These are phyloP conservation scores for Trifolium fragiferum DNA, from an alignment of 306 rosid species.

Conservation along the genomic window DNA sequence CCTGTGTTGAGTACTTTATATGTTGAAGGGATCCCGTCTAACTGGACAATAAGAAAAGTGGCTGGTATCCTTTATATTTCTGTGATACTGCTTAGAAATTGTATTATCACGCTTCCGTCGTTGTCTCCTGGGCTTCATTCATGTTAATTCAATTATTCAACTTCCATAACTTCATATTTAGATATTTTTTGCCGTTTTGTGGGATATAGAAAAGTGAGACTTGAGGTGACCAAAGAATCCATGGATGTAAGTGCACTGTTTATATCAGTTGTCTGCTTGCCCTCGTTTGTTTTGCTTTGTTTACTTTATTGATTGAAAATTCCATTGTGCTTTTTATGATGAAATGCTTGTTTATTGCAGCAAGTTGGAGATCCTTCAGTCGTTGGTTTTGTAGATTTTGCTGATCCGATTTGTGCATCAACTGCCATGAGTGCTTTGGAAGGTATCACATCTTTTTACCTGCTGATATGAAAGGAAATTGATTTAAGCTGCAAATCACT, in stretches of 20 bases:
- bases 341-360: constrained; percentile 54
- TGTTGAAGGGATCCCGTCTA: constrained; percentile 89
- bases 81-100: constrained; percentile 34
- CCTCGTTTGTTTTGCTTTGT: constrained; percentile 25
- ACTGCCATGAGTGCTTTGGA: constrained; percentile 87
- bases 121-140: constrained; percentile 29
- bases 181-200: constrained; percentile 94
- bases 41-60: constrained; percentile 81
- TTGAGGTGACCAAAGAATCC: constrained; percentile 76
- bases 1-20: constrained; percentile 83
- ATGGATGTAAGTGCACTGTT: constrained; percentile 62
- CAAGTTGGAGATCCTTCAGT: constrained; percentile 87
- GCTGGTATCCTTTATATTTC: constrained; percentile 75
- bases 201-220: constrained; percentile 89
- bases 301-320: constrained; percentile 28
- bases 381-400: constrained; percentile 89
- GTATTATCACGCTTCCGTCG: constrained; percentile 10
- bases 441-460: constrained; percentile 55
- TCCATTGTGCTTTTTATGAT: constrained; percentile 13
- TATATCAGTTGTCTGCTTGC: constrained; percentile 33
- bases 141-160: constrained; percentile 12
- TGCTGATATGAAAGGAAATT: constrained; percentile 35
- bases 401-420: constrained; percentile 77
- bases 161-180: constrained; percentile 47
- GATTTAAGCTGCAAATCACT: background rate